Evolutionary conservation across 495 filamentous ascomycete genomes (phyloP), one percentile per base, ranked within the genome.

Genomic region (Aspergillus baeticus): DNA sequence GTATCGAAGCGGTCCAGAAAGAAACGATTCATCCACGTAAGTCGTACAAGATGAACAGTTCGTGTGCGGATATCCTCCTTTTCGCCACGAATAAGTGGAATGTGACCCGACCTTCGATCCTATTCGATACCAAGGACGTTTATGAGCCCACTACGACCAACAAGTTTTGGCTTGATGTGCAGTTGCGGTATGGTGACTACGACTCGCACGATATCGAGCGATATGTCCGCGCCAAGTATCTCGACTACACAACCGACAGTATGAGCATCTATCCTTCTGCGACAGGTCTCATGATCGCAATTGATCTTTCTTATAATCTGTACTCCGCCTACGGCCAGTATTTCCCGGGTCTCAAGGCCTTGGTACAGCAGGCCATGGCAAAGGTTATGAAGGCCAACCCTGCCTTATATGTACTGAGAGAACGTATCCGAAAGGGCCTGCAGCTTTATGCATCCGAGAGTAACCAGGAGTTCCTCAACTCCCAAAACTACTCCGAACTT

Each of bases 21-120:
- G 95, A 99, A 77, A 98, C 94, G 0, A 99, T 99, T 62, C 95
- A 99, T 81, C 95, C 95, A 39, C 84, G 95, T 82, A 99, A 99
- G 72, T 98, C 94, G 0, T 99, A 99, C 81, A 99, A 99, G 83
- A 99, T 99, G 95, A 99, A 99, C 80, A 97, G 92, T 69, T 98
- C 94, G 39, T 99, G 95, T 72, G 95, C 95, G 14, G 95, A 99
- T 74, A 97, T 99, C 60, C 80, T 98, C 41, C 84, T 99, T 37
- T 99, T 99, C 66, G 95, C 95, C 15, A 96, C 90, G 49, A 94
- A 96, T 76, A 99, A 98, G 68, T 99, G 95, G 95, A 97, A 96
- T 60, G 92, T 98, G 38, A 96, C 92, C 5, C 81, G 90, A 17
- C 95, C 95, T 7, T 97, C 94, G 8, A 78, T 96, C 56, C 78